Evolutionary conservation across 352 stramenopile species (phyloP).

Genomic region (Phytophthora macrochlamydospora): DNA sequence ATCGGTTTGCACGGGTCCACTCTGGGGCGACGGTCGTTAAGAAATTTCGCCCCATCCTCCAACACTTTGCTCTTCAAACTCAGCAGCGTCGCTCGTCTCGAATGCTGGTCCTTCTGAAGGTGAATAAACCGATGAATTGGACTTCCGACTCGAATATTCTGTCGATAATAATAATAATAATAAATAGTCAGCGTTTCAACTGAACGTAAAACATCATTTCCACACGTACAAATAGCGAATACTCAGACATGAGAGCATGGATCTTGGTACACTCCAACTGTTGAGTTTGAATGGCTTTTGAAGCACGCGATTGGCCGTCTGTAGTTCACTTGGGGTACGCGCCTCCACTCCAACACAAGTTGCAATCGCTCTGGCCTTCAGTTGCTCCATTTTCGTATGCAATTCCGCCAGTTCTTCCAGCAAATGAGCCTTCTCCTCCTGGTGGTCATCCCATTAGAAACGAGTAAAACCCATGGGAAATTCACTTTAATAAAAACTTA

Average conservation of each 20-base stretch:
- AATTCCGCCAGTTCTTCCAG: constrained; percentile 31
- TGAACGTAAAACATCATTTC: not conserved
- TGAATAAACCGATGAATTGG: constrained; percentile 38
- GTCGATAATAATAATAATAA: constrained; percentile 6
- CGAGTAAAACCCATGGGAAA: not conserved
- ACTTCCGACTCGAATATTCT: constrained; percentile 41
- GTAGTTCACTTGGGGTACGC: constrained; percentile 26
- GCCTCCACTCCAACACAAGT: constrained; percentile 17
- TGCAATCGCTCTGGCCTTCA: constrained; percentile 25
- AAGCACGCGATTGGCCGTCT: constrained; percentile 33
- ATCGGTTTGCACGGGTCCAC: constrained; percentile 37
- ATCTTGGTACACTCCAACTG: constrained; percentile 33
- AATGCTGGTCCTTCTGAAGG: constrained; percentile 26
- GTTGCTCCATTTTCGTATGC: constrained; percentile 34
- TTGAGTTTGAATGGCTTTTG: constrained; percentile 32
- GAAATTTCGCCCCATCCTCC: constrained; percentile 30
- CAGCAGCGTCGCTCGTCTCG: constrained; percentile 21
- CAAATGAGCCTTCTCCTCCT: constrained; percentile 45
- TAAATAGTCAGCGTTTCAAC: not conserved
- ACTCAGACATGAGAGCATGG: constrained; percentile 42
- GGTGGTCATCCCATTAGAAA: not conserved
- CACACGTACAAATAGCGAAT: constrained; percentile 39
- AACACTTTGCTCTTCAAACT: constrained; percentile 35
- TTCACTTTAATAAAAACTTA: constrained; percentile 17
- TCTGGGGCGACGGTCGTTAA: constrained; percentile 24